A percentile compares a stretch with the other conserved stretches of the same genome.
phyloP scores from a whole-genome alignment of 371 early-diverging fungal species.

The Rhizomucor pusillus region DNA sequence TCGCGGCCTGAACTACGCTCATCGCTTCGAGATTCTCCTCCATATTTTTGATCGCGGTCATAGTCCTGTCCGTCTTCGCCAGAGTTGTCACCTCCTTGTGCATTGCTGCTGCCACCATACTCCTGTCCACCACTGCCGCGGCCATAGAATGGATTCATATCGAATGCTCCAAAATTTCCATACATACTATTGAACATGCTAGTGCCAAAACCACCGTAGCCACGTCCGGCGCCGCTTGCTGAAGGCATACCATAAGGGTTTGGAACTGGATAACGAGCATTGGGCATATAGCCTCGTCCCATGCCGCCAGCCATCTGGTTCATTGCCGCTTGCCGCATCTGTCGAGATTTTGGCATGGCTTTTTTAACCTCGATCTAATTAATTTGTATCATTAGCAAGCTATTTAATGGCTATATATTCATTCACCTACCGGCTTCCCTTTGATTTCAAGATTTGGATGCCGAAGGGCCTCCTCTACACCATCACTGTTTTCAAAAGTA shows the following conservation, averaged over 20 bases:
- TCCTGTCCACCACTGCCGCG: constrained; percentile 10
- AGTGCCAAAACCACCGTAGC: constrained; percentile 14
- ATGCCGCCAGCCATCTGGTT: constrained; percentile 29
- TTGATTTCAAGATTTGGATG: constrained; percentile 50
- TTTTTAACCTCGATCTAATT: constrained; percentile 64
- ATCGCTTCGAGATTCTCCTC: too few relatives aligned
- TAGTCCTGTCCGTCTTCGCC: too few relatives aligned
- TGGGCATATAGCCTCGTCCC: constrained; percentile 36
- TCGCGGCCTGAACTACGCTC: constrained; percentile 8
- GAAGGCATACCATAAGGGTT: constrained; percentile 30
- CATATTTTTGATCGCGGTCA: too few relatives aligned
- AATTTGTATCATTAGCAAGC: neutral
- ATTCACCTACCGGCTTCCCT: constrained; percentile 50
- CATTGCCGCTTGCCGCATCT: constrained; percentile 27
- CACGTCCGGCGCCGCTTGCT: constrained; percentile 7
- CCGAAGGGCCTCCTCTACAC: constrained; percentile 59
- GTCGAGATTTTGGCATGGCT: constrained; percentile 62
- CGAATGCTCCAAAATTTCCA: constrained; percentile 6
- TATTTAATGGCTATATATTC: neutral
- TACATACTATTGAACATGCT: constrained; percentile 11
- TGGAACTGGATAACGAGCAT: constrained; percentile 43
- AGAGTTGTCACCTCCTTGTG: too few relatives aligned
- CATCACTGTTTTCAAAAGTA: constrained; percentile 68
- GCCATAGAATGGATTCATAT: constrained; percentile 6
- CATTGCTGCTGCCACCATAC: neutral